These are phyloP conservation scores for Arthrobotrys musiformis DNA, from an alignment of 2,329 filamentous ascomycete genomes.

Conservation along the genomic window DNA sequence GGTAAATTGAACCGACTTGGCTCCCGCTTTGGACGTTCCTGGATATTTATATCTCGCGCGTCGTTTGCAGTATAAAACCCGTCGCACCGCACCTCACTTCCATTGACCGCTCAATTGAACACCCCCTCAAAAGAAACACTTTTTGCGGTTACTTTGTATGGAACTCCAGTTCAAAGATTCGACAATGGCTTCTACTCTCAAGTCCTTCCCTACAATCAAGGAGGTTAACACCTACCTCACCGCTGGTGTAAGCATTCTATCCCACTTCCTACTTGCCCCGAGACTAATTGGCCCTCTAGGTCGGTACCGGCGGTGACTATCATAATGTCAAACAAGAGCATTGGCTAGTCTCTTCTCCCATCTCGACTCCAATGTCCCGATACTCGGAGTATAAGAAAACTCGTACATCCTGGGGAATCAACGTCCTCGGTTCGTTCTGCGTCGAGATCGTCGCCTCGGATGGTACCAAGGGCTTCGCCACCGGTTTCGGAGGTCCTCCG, in stretches of 20 bases:
- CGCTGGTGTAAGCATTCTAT: conserved; percentile 66
- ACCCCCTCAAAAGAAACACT: neutral
- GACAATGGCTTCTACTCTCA: conserved; percentile 61
- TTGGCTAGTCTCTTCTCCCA: conserved; percentile 87
- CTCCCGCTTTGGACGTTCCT: neutral
- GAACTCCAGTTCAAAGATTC: neutral
- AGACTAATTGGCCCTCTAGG: conserved; percentile 10
- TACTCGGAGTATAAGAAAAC: conserved; percentile 90
- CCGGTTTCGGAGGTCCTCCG: conserved; percentile 90
- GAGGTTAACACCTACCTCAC: conserved; percentile 78
- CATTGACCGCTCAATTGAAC: neutral
- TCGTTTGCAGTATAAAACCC: neutral
- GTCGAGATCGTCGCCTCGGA: conserved; percentile 88
- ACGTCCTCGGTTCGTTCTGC: conserved; percentile 90
- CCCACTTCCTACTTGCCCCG: neutral
- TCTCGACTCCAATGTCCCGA: conserved; percentile 89
- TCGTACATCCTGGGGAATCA: conserved; percentile 93
- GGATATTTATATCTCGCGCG: neutral
- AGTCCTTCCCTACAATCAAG: conserved; percentile 78
- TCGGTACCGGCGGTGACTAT: conserved; percentile 77
- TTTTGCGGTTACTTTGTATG: neutral
- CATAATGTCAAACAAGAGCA: conserved; percentile 86
- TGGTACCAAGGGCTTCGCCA: conserved; percentile 93
- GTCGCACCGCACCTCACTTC: neutral
- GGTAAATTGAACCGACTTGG: conserved; percentile 17